Conservation (phyloP, 192 early-diverging fungal species). For the Phlyctochytrium planicorne region DNA sequence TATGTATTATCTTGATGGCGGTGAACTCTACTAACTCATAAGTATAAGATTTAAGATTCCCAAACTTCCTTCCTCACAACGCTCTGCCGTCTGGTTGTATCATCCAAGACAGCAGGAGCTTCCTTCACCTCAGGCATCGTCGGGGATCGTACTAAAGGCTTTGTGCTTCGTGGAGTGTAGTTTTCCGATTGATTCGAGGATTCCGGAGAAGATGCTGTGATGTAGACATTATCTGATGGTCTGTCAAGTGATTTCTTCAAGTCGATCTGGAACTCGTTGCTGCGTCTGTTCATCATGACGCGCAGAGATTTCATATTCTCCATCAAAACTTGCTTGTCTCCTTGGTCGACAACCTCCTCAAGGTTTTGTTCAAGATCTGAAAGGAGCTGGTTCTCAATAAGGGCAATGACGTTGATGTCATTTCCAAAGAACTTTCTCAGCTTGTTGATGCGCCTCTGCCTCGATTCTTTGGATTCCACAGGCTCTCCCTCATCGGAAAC, state of each 20-base stretch:
- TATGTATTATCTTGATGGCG: no score
- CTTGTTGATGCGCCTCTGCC: constrained; percentile 34
- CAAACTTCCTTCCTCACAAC: neutral
- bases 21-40: no score
- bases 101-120: constrained; percentile 1
- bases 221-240: neutral
- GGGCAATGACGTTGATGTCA: constrained; percentile 23
- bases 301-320: constrained; percentile 29
- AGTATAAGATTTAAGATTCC: no score
- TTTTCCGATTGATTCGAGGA: neutral
- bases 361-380: constrained; percentile 31
- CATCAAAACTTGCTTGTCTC: constrained; percentile 19
- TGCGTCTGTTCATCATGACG: neutral
- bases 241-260: neutral
- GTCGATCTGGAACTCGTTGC: neutral
- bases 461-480: constrained; percentile 29
- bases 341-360: constrained; percentile 14
- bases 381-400: constrained; percentile 29
- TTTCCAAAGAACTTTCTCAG: constrained; percentile 47
- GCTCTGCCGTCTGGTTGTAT: neutral
- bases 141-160: neutral
- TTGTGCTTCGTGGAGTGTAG: neutral
- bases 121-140: neutral
- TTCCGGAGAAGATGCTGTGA: neutral
- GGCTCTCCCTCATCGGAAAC: neutral